Evolutionary conservation across 2,329 filamentous ascomycete species (phyloP).

Genomic region (Cercospora sp.): DNA sequence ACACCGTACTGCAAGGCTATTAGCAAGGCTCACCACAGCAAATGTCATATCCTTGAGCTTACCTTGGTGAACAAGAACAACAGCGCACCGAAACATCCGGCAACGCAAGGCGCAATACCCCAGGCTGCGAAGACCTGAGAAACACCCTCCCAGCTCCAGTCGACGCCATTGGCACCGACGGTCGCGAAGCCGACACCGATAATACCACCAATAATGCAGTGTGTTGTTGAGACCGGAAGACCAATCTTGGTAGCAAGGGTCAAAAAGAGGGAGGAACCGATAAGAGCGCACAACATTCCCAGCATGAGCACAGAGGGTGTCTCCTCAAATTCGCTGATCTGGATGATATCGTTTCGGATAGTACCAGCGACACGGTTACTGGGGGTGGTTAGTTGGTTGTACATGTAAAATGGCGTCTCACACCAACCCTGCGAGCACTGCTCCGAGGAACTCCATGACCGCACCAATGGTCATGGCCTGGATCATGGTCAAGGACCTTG

Average conservation of each 20-base stretch:
- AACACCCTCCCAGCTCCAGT: slow-evolving; percentile 60
- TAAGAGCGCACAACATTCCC: slow-evolving; percentile 56
- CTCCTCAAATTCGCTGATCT: slow-evolving; percentile 46
- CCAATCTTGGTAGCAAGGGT: slow-evolving; percentile 54
- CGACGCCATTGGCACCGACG: slow-evolving; percentile 54
- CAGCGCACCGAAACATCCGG: slow-evolving; percentile 48
- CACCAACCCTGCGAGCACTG: slow-evolving; percentile 43
- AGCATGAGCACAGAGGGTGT: slow-evolving; percentile 53
- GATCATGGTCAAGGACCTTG: slow-evolving; percentile 52
- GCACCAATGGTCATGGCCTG: slow-evolving; percentile 52
- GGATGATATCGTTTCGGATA: slow-evolving; percentile 51
- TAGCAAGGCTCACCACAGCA: not conserved
- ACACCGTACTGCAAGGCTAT: slow-evolving; percentile 43
- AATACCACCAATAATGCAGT: slow-evolving; percentile 47
- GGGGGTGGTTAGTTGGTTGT: not conserved
- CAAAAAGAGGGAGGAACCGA: slow-evolving; percentile 54
- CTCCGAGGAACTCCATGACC: slow-evolving; percentile 53
- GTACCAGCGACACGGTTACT: slow-evolving; percentile 44
- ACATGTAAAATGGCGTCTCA: not conserved
- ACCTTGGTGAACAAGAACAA: slow-evolving; percentile 47
- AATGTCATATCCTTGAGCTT: not conserved
- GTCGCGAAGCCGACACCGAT: slow-evolving; percentile 49
- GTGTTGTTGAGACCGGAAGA: slow-evolving; percentile 57
- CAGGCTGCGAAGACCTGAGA: slow-evolving; percentile 60
- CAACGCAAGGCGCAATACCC: slow-evolving; percentile 49